A percentile compares a stretch with the other conserved stretches of the same genome.
Conservation (phyloP, 2,329 filamentous ascomycete genomes). For the Alternaria longipes region DNA sequence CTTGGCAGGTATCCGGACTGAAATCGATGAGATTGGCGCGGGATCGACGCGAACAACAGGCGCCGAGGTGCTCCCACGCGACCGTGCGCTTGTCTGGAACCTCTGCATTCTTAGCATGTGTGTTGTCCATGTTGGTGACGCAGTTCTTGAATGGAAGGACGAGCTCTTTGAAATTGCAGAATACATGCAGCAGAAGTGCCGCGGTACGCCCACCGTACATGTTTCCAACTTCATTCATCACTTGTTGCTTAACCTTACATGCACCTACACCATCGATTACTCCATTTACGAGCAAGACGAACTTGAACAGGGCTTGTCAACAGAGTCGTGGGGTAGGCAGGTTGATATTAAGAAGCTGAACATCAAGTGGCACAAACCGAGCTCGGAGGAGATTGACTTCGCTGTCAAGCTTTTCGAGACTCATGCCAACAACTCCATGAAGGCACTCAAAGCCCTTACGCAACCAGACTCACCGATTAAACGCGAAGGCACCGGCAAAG, state of each 20-base stretch:
- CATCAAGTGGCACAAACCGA: constrained; percentile 91
- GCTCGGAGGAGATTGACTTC: constrained; percentile 81
- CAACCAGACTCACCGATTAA: constrained; percentile 83
- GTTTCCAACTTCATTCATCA: constrained; percentile 99
- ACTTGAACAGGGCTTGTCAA: constrained; percentile 74
- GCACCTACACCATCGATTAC: constrained; percentile 92
- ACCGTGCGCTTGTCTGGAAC: constrained; percentile 94
- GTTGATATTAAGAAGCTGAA: constrained; percentile 78
- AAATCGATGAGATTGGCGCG: constrained; percentile 96
- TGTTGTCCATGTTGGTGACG: constrained; percentile 91
- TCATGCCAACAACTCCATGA: constrained; percentile 79
- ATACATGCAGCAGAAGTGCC: constrained; percentile 97
- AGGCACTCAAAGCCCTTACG: constrained; percentile 80
- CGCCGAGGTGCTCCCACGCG: constrained; percentile 89
- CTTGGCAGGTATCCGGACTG: constrained; percentile 89
- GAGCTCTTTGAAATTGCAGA: constrained; percentile 90
- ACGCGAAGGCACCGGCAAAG: constrained; percentile 93
- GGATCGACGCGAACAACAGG: constrained; percentile 94
- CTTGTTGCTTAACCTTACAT: constrained; percentile 89
- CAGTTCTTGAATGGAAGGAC: constrained; percentile 86
- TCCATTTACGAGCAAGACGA: constrained; percentile 84
- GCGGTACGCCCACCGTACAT: constrained; percentile 92
- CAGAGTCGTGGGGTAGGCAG: constrained; percentile 85
- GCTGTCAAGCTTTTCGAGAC: constrained; percentile 88
- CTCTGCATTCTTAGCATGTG: constrained; percentile 98